A percentile compares a stretch with the other conserved stretches of the same genome.
Evolutionary conservation across 352 stramenopile genomes (phyloP).

Genomic region (Pythium periplocum): DNA sequence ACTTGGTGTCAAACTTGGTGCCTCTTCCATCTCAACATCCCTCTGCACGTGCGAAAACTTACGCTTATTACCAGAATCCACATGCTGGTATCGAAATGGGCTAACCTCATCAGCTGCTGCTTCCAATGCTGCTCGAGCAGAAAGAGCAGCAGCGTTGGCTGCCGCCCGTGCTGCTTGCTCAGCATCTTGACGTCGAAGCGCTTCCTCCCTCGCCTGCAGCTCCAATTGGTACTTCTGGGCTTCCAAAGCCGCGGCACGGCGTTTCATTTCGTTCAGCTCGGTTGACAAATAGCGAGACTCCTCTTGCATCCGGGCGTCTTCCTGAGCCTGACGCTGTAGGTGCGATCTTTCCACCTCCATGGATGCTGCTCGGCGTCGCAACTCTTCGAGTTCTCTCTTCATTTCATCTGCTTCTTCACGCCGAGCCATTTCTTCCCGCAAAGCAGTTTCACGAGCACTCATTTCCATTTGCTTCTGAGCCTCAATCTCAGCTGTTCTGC

Average conservation of each 20-base stretch:
- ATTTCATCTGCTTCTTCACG: slow-evolving; percentile 34
- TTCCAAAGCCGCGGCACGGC: slow-evolving; percentile 37
- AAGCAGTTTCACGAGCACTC: slow-evolving; percentile 25
- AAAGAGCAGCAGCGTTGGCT: slow-evolving; percentile 57
- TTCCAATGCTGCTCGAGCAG: slow-evolving; percentile 64
- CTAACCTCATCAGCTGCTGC: slow-evolving; percentile 41
- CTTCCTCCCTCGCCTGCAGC: slow-evolving; percentile 39
- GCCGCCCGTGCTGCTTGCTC: slow-evolving; percentile 54
- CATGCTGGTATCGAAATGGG: slow-evolving; percentile 17
- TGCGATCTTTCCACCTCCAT: slow-evolving; percentile 45
- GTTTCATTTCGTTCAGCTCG: slow-evolving; percentile 35
- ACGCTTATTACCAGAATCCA: slow-evolving; percentile 22
- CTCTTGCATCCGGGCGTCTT: slow-evolving; percentile 33
- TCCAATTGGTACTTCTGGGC: slow-evolving; percentile 46
- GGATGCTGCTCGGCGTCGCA: slow-evolving; percentile 36
- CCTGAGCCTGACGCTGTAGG: slow-evolving; percentile 38
- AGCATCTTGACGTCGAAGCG: slow-evolving; percentile 50
- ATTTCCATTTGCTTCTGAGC: slow-evolving; percentile 40
- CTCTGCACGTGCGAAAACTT: slow-evolving; percentile 35
- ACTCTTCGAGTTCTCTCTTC: slow-evolving; percentile 48
- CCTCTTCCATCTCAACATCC: slow-evolving; percentile 58
- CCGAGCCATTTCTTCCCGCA: slow-evolving; percentile 31
- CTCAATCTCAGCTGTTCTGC: slow-evolving; percentile 31
- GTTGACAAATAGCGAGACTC: slow-evolving; percentile 12
- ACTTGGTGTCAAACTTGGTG: background rate